Evolutionary conservation across 345 rosid species (phyloP).

Genomic region (Trapa incisa): DNA sequence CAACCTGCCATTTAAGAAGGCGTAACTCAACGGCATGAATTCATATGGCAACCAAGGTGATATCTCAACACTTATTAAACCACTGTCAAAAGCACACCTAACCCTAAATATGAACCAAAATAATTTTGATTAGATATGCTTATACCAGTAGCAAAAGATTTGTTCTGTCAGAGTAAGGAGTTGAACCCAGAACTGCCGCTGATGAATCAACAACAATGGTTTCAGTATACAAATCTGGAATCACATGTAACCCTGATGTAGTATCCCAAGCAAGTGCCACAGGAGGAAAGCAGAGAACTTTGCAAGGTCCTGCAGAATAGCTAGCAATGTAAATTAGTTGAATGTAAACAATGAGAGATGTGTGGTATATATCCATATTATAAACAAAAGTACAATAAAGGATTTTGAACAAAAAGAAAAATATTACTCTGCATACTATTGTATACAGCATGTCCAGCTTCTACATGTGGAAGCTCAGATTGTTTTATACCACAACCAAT

Average conservation of each 20-base stretch:
- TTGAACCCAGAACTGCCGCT: slow-evolving; percentile 65
- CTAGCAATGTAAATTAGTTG: not conserved
- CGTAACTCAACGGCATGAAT: too few relatives aligned
- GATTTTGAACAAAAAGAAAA: not conserved
- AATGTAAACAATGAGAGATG: not conserved
- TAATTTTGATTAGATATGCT: not conserved
- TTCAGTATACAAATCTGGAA: slow-evolving; percentile 57
- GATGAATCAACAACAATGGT: slow-evolving; percentile 70
- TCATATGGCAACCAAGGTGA: too few relatives aligned
- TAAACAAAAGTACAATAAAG: not conserved
- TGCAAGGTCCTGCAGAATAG: slow-evolving; percentile 67
- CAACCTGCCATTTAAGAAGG: too few relatives aligned
- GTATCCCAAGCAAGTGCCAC: slow-evolving; percentile 95
- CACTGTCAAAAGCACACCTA: not conserved
- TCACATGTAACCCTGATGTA: slow-evolving; percentile 59
- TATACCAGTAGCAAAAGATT: slow-evolving; percentile 64
- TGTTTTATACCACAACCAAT: slow-evolving; percentile 78
- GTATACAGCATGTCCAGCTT: slow-evolving; percentile 52
- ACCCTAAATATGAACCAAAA: not conserved
- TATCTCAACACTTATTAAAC: too few relatives aligned
- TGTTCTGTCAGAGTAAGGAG: slow-evolving; percentile 56
- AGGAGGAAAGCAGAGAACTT: slow-evolving; percentile 94
- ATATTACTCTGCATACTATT: slow-evolving; percentile 33
- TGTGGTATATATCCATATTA: not conserved
- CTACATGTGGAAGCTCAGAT: slow-evolving; percentile 61